Base-by-base conservation (phyloP, 2,329 filamentous ascomycete species). In the Zymoseptoria tritici region DNA sequence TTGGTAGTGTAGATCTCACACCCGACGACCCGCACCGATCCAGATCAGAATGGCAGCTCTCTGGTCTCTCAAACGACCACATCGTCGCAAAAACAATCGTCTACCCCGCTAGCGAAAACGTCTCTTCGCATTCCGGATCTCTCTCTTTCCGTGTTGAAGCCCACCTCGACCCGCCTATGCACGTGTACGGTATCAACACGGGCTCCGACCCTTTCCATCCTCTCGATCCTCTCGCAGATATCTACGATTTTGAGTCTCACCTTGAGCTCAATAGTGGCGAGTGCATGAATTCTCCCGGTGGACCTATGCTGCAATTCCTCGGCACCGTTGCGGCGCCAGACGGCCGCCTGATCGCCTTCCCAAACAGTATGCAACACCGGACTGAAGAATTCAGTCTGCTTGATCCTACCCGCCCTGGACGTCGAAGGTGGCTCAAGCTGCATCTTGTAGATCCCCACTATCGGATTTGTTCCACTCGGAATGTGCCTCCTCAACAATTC, bases 51-150 rank as follows among this genome's bases (percentile, higher is more conserved):
- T 84, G 81, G 78, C 80, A 83, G 58, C 65, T 78, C 9, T 70
- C 73, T 59, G 72, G 72, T 9, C 58, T 52, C 11, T 62, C 72
- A 73, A 87, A 87, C 64, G 85, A 88, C 69, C 80, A 80, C 61
- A 85, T 88, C 42, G 80, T 80, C 62, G 82, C 83, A 0, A 83
- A 83, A 0, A 81, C 83, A 0, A 72, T 87, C 22, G 84, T 84
- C 68, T 83, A 84, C 68, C 82, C 83, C 63, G 80, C 85, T 58
- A 74, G 70, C 52, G 78, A 84, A 0, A 89, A 89, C 68, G 79
- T 87, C 53, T 59, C 50, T 19, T 16, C 36, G 16, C 7, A 46
- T 7, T 46, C 22, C 5, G 50, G 50, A 9, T 52, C n/a, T 13
- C 9, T 52, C 20, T 8, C 4, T 13, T 52, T 52, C 50, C 20